phyloP scores from a whole-genome alignment of 768 basidiomycete genomes.

The Terana coerulea region DNA sequence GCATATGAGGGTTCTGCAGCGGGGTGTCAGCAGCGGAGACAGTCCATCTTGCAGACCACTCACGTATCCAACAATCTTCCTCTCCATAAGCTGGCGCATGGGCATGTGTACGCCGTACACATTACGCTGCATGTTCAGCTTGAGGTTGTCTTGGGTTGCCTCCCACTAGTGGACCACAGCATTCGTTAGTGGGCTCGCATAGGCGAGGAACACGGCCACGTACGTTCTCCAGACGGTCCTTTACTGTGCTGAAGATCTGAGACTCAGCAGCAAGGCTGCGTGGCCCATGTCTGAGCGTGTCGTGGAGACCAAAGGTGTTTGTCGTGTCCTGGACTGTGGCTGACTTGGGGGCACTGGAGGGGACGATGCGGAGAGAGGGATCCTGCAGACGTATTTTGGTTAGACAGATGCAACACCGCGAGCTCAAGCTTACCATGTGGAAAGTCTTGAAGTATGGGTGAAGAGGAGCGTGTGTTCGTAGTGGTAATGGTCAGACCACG shows the following conservation, averaged over 20 bases:
- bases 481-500: too few relatives aligned
- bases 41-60: conserved; percentile 21
- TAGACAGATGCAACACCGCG: neutral
- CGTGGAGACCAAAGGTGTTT: conserved; percentile 80
- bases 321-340: conserved; percentile 67
- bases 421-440: neutral
- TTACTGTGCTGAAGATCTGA: conserved; percentile 56
- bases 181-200: neutral
- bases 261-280: conserved; percentile 76
- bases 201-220: conserved; percentile 21
- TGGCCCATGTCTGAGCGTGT: conserved; percentile 82
- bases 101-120: conserved; percentile 86
- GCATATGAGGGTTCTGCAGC: conserved; percentile 61
- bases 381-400: conserved; percentile 25
- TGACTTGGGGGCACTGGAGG: conserved; percentile 46
- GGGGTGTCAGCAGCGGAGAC: neutral
- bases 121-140: conserved; percentile 80
- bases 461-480: too few relatives aligned
- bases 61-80: conserved; percentile 78
- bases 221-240: conserved; percentile 76
- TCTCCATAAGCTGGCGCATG: conserved; percentile 89
- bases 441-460: neutral
- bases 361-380: conserved; percentile 61
- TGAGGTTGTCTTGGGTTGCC: conserved; percentile 83
- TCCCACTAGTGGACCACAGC: conserved; percentile 66